Base-by-base conservation (phyloP, 495 filamentous ascomycete genomes). In the Delitschia confertaspora region DNA sequence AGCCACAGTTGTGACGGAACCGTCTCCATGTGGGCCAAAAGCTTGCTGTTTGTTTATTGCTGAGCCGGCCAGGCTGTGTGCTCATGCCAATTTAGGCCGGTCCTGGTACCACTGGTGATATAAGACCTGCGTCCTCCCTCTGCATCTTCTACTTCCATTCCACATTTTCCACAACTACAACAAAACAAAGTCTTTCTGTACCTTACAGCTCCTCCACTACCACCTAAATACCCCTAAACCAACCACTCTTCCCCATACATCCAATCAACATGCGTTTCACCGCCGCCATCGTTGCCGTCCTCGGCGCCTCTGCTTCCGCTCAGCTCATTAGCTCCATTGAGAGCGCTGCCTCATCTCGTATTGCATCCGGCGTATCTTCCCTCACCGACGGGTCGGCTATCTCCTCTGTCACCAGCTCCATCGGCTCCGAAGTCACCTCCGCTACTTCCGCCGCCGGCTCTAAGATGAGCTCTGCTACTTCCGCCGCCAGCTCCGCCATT, bases 261-360 rank as follows among this genome's bases (percentile, higher is more conserved):
- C 20, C 30, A n/a, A 42, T 42, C 51, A 50, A 27, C 21, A 55
- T 55, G 51, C 51, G 51, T 50, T 55, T 55, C 47, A 33, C 46
- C 13, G 30, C 32, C 46, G n/a, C 47, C 46, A 7, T 55, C 51
- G 37, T 45, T 33, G 11, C 34, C 13, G 46, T 23, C 32, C 35
- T 47, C 51, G 42, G 46, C 20, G 51, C 46, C 34, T 23, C 21
- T 11, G 41, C 39, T 19, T 41, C 38, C 36, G n/a, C 20, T 13
- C 33, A 35, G 16, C 7, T 20, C n/a, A 4, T 33, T 17, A 25
- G 18, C 22, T 38, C 33, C 1, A 1, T 21, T 24, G 26, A 14
- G 13, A 30, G 40, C 11, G 33, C 22, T 26, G 25, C 16, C 23
- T 29, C 33, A 4, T 37, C 38, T 5, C 21, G 26, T 17, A n/a